Base-by-base conservation (phyloP, 768 basidiomycete species). In the Xanthoconium purpureum region DNA sequence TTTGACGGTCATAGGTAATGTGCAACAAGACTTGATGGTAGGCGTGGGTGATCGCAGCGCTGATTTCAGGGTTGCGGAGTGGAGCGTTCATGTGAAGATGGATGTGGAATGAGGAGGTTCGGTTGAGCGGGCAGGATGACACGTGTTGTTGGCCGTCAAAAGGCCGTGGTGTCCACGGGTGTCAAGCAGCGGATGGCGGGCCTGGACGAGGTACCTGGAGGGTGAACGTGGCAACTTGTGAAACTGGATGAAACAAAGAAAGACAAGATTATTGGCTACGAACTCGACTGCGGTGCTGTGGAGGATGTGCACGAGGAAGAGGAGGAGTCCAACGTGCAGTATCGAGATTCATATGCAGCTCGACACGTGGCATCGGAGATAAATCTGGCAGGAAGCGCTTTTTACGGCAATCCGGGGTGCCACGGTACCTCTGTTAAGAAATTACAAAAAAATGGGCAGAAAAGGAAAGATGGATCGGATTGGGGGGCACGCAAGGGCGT, bases 371-470 rank as follows among this genome's bases (percentile, higher is more conserved):
- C 45, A 66, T 67, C 65, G 65, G 65, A 62, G 65, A 66, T 66
- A 67, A 65, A 66, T 67, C 66, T 67, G 47, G 46, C 29, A 37
- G 48, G 61, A 63, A 48, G 56, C 15, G 20, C 50, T 29, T 3
- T 49, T 66, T 66, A 67, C 52, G 64, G 65, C 58, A 68, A 66
- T 66, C 66, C 66, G 65, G 65, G 65, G 65, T 68, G 66, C 66
- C 65, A 66, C 66, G 65, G 45, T 57, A 29, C 6, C 65, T 40
- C 56, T 50, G 61, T 56, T 56, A 3, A 28, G 66, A 57, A 64
- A 58, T 47, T 14, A 47, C 33, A 64, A 56, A 58, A 67, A 55
- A 43, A 57, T 43, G 18, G 28, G 30, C 47, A 4, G 2, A 58
- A 56, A 58, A 54, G 54, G 65, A 38, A 48, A 54, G 47, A 55